These are phyloP conservation scores for Adansonia madagascariensis DNA, from an alignment of 441 rosid genomes.

Conservation along the genomic window DNA sequence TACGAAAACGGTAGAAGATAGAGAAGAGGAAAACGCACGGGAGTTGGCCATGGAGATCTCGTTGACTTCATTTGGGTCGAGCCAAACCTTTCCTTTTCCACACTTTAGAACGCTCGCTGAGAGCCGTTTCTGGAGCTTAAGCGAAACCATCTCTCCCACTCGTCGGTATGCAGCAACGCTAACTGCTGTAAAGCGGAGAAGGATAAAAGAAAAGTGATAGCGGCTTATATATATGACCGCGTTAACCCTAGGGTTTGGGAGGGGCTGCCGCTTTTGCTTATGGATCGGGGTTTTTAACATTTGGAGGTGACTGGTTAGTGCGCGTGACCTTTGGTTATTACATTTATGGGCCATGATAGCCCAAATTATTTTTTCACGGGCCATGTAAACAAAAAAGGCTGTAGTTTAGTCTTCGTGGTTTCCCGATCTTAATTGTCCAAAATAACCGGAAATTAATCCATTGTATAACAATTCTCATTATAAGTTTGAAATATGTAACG, in stretches of 20 bases:
- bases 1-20: not conserved
- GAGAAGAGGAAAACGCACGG: conserved; percentile 43
- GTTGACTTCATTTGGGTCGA: conserved; percentile 70
- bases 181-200: not conserved
- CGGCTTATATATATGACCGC: not conserved
- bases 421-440: not conserved
- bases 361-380: not conserved
- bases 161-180: not conserved
- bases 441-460: not conserved
- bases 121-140: conserved; percentile 80
- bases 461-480: too few species aligned
- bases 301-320: not conserved
- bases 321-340: not conserved
- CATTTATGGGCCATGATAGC: not conserved
- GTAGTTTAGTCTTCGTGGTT: not conserved
- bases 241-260: conserved; percentile 20
- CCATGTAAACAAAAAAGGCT: not conserved
- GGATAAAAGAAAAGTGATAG: not conserved
- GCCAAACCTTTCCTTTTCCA: conserved; percentile 76
- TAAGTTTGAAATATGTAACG: too few species aligned
- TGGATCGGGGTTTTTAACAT: not conserved
- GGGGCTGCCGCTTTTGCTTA: not conserved
- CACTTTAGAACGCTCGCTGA: conserved; percentile 74
- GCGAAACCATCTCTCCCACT: conserved; percentile 60
- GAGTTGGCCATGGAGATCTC: conserved; percentile 91